phyloP scores from a whole-genome alignment of 441 rosid genomes.

The Breynia disticha region DNA sequence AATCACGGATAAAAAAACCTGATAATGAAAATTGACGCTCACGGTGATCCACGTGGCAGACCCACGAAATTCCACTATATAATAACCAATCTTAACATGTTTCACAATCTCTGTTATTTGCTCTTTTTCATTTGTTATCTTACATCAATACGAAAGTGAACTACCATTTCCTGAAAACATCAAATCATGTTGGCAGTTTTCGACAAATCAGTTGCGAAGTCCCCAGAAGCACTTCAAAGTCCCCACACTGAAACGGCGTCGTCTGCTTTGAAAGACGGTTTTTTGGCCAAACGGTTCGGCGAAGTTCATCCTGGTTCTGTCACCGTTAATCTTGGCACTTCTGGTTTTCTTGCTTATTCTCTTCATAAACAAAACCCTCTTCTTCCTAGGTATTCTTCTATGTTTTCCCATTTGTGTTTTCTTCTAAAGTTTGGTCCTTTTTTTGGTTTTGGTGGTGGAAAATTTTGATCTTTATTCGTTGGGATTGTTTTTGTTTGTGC shows the following conservation, averaged over 20 bases:
- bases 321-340: conserved; percentile 59
- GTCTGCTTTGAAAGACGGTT: conserved; percentile 57
- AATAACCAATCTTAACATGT: too few relatives aligned
- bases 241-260: conserved; percentile 33
- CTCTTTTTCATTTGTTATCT: too few relatives aligned
- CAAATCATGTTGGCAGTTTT: conserved; percentile 94
- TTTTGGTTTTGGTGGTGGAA: not conserved
- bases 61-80: too few relatives aligned
- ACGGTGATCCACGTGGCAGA: too few relatives aligned
- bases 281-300: conserved; percentile 51
- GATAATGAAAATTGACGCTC: too few relatives aligned
- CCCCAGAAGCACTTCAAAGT: conserved; percentile 68
- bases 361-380: conserved; percentile 66
- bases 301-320: conserved; percentile 45
- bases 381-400: conserved; percentile 51
- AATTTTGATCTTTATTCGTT: too few relatives aligned
- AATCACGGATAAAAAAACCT: too few relatives aligned
- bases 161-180: too few relatives aligned
- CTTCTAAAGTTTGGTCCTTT: not conserved
- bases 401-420: not conserved
- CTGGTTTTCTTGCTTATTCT: conserved; percentile 74
- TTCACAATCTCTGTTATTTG: too few relatives aligned
- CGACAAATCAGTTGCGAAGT: conserved; percentile 70
- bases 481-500: too few relatives aligned
- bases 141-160: too few relatives aligned